A percentile compares a stretch with the other conserved stretches of the same genome.
Evolutionary conservation across 768 basidiomycete genomes (phyloP).

Genomic region (Lactarius hengduanensis): DNA sequence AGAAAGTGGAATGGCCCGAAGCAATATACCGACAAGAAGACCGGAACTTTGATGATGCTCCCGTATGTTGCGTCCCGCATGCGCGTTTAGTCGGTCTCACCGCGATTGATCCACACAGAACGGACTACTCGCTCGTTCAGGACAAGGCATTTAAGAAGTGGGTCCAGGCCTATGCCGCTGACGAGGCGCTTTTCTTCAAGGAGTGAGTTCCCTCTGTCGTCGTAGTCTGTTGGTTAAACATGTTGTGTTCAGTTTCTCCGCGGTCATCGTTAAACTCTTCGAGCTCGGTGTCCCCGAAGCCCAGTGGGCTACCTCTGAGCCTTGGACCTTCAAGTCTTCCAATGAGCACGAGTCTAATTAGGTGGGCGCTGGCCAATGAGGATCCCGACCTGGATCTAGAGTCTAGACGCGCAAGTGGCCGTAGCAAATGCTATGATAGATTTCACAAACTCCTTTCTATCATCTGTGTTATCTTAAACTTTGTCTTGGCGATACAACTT

Average conservation of each 20-base stretch:
- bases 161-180: constrained; percentile 83
- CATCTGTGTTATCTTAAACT: neutral
- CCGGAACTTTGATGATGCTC: constrained; percentile 90
- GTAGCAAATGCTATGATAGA: neutral
- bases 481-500: neutral
- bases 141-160: constrained; percentile 93
- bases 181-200: constrained; percentile 86
- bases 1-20: constrained; percentile 93
- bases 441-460: neutral
- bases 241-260: constrained; percentile 64
- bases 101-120: constrained; percentile 40
- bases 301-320: constrained; percentile 72
- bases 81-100: neutral
- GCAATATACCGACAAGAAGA: constrained; percentile 92
- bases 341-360: constrained; percentile 40
- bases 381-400: neutral
- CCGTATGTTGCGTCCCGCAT: constrained; percentile 53
- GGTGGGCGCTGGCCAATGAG: no score
- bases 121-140: constrained; percentile 84
- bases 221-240: constrained; percentile 21
- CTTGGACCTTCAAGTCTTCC: constrained; percentile 65
- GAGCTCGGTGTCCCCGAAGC: constrained; percentile 89
- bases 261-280: constrained; percentile 72
- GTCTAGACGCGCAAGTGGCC: neutral
- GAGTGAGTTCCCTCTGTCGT: constrained; percentile 57